Conservation (phyloP, 129 eudicot genomes). For the Ambrosia artemisiifolia region DNA sequence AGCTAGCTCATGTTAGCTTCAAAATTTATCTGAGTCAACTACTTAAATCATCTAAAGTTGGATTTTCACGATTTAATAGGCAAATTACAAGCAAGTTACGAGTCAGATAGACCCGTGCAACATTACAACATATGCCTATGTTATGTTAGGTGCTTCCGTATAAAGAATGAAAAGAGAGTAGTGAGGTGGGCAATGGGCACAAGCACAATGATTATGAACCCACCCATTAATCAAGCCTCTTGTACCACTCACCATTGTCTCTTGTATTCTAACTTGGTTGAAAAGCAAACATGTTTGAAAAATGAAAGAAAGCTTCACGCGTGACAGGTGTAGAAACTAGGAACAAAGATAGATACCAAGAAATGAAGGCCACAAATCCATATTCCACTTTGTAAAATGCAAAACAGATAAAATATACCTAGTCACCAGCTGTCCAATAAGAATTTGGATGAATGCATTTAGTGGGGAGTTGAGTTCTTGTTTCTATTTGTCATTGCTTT, state of each 20-base stretch:
- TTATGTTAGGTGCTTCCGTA: not conserved
- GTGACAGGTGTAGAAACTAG: slow-evolving; percentile 19
- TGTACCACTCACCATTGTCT: not conserved
- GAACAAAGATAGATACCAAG: not conserved
- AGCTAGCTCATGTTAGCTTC: no score
- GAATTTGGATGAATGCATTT: not conserved
- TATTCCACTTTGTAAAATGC: slow-evolving; percentile 3
- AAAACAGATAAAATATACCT: not conserved
- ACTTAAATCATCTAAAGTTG: no score
- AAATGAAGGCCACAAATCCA: slow-evolving; percentile 10
- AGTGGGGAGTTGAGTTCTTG: slow-evolving; percentile 1
- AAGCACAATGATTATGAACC: not conserved
- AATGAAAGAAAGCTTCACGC: slow-evolving; percentile 1
- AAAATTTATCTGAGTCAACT: no score
- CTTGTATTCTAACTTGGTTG: not conserved
- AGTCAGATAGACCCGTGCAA: not conserved
- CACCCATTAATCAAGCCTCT: not conserved
- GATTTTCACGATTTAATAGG: no score
- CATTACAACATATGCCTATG: no score
- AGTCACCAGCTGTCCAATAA: not conserved
- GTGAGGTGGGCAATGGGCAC: not conserved
- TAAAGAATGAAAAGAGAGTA: not conserved
- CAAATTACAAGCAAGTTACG: not conserved
- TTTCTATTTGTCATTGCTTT: slow-evolving; percentile 1
- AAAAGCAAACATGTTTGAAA: slow-evolving; percentile 12